Base-by-base conservation (phyloP, 352 stramenopile genomes). In the Blastocystis sp. region DNA sequence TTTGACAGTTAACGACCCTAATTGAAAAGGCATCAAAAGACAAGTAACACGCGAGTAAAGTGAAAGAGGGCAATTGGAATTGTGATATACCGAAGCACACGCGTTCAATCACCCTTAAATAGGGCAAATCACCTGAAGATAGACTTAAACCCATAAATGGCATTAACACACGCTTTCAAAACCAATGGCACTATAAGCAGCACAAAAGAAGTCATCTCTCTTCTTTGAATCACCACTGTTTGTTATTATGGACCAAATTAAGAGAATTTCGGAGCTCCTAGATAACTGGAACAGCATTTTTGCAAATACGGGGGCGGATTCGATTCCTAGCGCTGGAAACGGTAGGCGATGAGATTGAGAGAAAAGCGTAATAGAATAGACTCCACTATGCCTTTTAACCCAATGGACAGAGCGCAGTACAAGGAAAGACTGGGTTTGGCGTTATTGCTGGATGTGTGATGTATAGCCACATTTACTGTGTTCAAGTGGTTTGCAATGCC, bases 401-500 rank as follows among this genome's bases (percentile, higher is more conserved):
- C 74, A 0, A 21, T 84, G 34, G 53, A 84, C 66, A 34, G 74
- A 67, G 17, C 17, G 7, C 74, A 84, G 41, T 84, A 84, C 38
- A 56, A 67, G 23, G 38, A 45, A 41, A 53, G 74, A 59, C 66
- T 84, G 28, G 10, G 74, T 84, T 48, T 3, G n/a, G 9, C 17
- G 40, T 7, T 53, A 19, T 41, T 52, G 17, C 11, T 1, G 3
- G 28, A 10, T 10, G 14, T 56, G 56, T 84, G 1, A 84, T 14
- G 7, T 34, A 43, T 70, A 84, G 74, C 21, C 17, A 69, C 74
- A 1, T 84, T 67, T 56, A 59, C 74, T 9, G 56, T 84, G 2
- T 84, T 84, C 28, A 84, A 62, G 21, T 84, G 74, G 74, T 84
- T 84, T 69, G 74, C 45, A 70, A 84, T 67, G 60, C 74, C 74